Evolutionary conservation across 2,329 filamentous ascomycete genomes (phyloP).

Genomic region (Sporothrix inflata): DNA sequence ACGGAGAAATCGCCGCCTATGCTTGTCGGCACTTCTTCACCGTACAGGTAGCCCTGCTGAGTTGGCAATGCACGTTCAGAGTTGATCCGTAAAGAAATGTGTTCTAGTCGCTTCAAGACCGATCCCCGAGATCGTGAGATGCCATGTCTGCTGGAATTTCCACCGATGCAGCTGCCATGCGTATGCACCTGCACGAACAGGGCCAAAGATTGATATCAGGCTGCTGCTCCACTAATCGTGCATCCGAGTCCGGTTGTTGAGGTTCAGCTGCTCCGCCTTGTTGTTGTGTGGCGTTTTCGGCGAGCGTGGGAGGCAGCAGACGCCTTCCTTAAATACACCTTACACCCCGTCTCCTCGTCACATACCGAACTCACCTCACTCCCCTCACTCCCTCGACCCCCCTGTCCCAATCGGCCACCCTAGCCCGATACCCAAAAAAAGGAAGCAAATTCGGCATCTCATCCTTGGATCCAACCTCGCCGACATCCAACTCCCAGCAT

Average conservation of each 20-base stretch:
- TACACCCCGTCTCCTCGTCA: neutral
- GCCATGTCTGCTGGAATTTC: neutral
- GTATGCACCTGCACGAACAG: neutral
- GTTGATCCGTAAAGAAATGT: neutral
- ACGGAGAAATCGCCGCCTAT: neutral
- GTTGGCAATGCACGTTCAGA: neutral
- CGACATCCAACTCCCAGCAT: neutral
- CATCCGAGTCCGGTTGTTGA: neutral
- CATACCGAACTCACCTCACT: neutral
- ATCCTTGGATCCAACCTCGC: neutral
- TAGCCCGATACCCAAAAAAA: neutral
- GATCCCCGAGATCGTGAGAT: neutral
- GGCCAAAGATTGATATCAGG: neutral
- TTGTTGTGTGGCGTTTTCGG: neutral
- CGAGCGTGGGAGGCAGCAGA: neutral
- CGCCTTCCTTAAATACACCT: neutral
- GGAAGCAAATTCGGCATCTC: neutral
- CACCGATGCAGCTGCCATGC: neutral
- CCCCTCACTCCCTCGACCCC: too few species aligned
- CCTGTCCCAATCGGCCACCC: conserved; percentile 1
- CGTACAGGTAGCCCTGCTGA: neutral
- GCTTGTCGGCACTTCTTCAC: neutral
- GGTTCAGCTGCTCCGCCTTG: conserved; percentile 11
- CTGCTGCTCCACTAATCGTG: neutral
- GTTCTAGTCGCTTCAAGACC: neutral